Percentiles rank a stretch among this genome's conserved stretches.
Conservation (phyloP, 108 stramenopile species). For the Fistulifera pelliculosa region DNA sequence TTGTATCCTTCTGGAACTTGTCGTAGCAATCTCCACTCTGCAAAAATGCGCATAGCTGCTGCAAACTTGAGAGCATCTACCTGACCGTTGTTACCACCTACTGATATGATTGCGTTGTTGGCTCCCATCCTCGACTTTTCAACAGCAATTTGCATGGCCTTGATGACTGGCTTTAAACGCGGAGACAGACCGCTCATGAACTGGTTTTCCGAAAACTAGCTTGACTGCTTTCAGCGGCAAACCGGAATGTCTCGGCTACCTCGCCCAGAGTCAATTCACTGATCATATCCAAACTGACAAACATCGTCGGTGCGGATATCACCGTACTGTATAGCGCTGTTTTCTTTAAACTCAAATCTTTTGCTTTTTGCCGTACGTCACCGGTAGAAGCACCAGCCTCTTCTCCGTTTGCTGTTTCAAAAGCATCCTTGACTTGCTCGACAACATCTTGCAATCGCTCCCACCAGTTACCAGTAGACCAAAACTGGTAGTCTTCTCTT, state of each 20-base stretch:
- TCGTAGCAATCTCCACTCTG: conserved; percentile 69
- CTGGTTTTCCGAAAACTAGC: conserved; percentile 18
- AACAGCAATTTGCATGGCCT: conserved; percentile 22
- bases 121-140: conserved; percentile 14
- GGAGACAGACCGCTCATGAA: conserved; percentile 20
- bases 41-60: conserved; percentile 59
- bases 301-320: conserved; percentile 31
- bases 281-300: conserved; percentile 37
- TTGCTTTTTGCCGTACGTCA: conserved; percentile 7
- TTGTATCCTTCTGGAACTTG: conserved; percentile 68
- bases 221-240: conserved; percentile 21
- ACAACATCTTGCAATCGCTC: conserved; percentile 13
- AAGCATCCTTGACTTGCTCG: conserved; percentile 23
- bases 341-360: neutral
- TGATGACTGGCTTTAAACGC: conserved; percentile 27
- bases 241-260: conserved; percentile 34
- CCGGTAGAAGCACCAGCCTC: neutral
- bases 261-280: conserved; percentile 42
- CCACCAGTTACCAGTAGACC: conserved; percentile 19
- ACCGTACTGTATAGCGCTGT: conserved; percentile 5
- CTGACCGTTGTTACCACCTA: conserved; percentile 11
- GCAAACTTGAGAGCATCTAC: conserved; percentile 55
- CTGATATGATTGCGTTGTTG: neutral
- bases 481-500: conserved; percentile 23
- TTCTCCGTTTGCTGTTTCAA: conserved; percentile 3